A percentile compares a stretch with the other conserved stretches of the same genome.
These are phyloP conservation scores for Cinnamomum chago DNA, from an alignment of 164 flowering plant genomes.

Conservation along the genomic window DNA sequence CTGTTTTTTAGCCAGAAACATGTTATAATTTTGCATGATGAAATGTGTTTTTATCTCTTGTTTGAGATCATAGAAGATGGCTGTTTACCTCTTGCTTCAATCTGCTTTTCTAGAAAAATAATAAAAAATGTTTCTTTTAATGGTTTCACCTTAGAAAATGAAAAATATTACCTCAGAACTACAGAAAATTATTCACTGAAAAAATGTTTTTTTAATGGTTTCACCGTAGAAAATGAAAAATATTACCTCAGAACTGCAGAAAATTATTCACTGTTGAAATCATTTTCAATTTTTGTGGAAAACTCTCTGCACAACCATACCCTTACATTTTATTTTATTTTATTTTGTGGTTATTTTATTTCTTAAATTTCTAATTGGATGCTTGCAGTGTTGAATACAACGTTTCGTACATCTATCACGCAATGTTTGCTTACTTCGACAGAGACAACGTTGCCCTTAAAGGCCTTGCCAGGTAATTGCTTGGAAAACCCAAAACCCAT, in stretches of 20 bases:
- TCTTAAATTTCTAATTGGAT: background rate
- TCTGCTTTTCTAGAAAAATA: background rate
- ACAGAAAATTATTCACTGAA: background rate
- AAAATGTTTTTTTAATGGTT: background rate
- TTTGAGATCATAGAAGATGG: background rate
- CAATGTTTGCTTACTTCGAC: slow-evolving; percentile 92
- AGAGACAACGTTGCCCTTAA: slow-evolving; percentile 89
- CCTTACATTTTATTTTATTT: background rate
- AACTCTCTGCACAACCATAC: background rate
- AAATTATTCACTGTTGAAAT: background rate
- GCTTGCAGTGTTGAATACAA: slow-evolving; percentile 87
- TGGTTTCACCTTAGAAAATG: background rate
- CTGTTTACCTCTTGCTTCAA: background rate
- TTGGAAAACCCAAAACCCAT: background rate
- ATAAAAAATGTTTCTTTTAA: no score
- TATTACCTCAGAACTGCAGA: background rate
- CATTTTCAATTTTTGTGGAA: background rate
- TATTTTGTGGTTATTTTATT: background rate
- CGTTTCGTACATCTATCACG: slow-evolving; percentile 88
- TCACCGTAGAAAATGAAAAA: background rate
- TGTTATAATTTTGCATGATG: no score
- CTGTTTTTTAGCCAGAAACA: no score
- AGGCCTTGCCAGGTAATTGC: slow-evolving; percentile 79
- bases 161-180: background rate
- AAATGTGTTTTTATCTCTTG: no score